A percentile compares a stretch with the other conserved stretches of the same genome.
phyloP scores from a whole-genome alignment of 805 yeast genomes.

The Lachancea thermotolerans region DNA sequence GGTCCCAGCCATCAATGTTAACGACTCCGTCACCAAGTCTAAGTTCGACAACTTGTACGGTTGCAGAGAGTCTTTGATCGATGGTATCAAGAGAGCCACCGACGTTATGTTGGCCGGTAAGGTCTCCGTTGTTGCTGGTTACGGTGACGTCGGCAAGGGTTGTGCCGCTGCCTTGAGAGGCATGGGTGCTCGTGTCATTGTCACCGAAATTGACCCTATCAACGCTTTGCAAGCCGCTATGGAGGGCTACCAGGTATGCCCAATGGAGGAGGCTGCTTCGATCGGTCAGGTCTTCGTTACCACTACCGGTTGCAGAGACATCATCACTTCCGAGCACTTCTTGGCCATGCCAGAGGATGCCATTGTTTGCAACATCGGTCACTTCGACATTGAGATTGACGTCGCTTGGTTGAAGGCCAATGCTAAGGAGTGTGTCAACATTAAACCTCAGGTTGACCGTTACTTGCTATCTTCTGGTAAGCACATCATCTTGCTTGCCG shows the following conservation, averaged over 20 bases:
- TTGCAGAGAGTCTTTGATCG: slow-evolving; percentile 96
- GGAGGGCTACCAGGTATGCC: slow-evolving; percentile 94
- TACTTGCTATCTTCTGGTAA: slow-evolving; percentile 81
- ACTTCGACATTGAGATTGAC: slow-evolving; percentile 97
- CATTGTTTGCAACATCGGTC: slow-evolving; percentile 99
- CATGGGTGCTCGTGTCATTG: slow-evolving; percentile 98
- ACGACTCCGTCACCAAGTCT: slow-evolving; percentile 98
- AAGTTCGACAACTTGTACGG: slow-evolving; percentile 99
- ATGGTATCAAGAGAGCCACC: slow-evolving; percentile 99
- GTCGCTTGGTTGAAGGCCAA: slow-evolving; percentile 97
- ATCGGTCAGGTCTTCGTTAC: slow-evolving; percentile 97
- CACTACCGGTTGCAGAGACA: slow-evolving; percentile 99
- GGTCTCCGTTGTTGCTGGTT: slow-evolving; percentile 98
- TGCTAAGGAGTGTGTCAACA: slow-evolving; percentile 90
- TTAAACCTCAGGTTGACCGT: slow-evolving; percentile 99
- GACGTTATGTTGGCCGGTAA: slow-evolving; percentile 99
- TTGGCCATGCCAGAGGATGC: slow-evolving; percentile 97
- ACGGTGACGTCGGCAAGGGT: slow-evolving; percentile 99
- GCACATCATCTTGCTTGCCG: slow-evolving; percentile 93
- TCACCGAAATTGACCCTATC: slow-evolving; percentile 97
- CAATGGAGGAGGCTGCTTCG: slow-evolving; percentile 89
- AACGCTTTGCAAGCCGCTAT: slow-evolving; percentile 99
- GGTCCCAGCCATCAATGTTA: slow-evolving; percentile 99
- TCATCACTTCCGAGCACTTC: slow-evolving; percentile 85
- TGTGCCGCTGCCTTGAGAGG: slow-evolving; percentile 98